Percentiles rank a stretch among this genome's conserved stretches.
Evolutionary conservation across 2,329 filamentous ascomycete genomes (phyloP).

Genomic region (Erysiphe pulchra): DNA sequence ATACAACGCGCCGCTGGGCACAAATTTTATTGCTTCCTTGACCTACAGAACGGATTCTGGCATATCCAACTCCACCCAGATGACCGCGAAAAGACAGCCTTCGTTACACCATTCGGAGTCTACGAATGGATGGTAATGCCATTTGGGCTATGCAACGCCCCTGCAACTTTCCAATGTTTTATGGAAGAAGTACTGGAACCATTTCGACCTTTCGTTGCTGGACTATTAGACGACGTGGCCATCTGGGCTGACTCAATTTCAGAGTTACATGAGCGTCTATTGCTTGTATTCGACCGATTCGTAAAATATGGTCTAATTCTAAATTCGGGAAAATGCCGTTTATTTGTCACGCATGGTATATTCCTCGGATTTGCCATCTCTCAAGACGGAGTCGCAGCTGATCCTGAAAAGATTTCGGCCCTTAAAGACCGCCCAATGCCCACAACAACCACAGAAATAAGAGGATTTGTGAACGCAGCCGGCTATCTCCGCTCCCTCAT

Average conservation of each 20-base stretch:
- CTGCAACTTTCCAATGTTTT: not conserved
- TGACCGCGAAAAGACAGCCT: not conserved
- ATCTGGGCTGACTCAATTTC: not conserved
- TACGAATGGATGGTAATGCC: not conserved
- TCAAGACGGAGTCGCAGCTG: not conserved
- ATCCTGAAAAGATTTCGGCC: not conserved
- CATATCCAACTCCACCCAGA: not conserved
- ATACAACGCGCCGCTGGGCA: not conserved
- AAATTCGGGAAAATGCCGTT: not conserved
- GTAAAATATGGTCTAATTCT: not conserved
- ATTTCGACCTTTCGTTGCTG: not conserved
- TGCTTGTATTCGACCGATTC: not conserved
- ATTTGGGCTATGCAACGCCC: not conserved
- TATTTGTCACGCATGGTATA: not conserved
- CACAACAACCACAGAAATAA: not conserved
- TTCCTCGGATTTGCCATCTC: not conserved
- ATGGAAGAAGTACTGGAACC: not conserved
- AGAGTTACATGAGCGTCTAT: not conserved
- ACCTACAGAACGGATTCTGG: not conserved
- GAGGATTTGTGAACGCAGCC: not conserved
- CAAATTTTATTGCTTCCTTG: not conserved
- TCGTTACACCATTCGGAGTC: not conserved
- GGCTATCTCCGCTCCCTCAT: not conserved
- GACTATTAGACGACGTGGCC: not conserved
- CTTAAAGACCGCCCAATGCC: not conserved